Percentiles rank a stretch among this genome's conserved stretches.
phyloP scores from a whole-genome alignment of 148 eudicot genomes.

The Chenopodium quinoa region DNA sequence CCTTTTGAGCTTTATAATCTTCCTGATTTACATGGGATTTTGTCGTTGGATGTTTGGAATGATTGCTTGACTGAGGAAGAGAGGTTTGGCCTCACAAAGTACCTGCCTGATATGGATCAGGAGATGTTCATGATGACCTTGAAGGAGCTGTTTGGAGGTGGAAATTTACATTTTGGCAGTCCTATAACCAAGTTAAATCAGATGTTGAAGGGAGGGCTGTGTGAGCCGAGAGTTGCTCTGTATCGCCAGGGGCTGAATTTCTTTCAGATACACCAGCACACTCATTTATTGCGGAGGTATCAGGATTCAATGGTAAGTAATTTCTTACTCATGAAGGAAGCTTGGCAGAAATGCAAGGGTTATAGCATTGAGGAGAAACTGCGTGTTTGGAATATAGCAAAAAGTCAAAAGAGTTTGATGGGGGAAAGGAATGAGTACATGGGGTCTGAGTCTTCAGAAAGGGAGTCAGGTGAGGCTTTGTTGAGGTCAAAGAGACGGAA shows the following conservation, averaged over 20 bases:
- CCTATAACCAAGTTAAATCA: conserved; percentile 61
- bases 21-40: conserved; percentile 54
- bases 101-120: conserved; percentile 94
- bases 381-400: conserved; percentile 68
- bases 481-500: conserved; percentile 56
- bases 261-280: conserved; percentile 72
- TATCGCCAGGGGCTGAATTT: conserved; percentile 77
- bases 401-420: conserved; percentile 76
- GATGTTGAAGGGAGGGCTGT: conserved; percentile 90
- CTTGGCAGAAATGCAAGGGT: conserved; percentile 78
- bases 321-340: conserved; percentile 70
- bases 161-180: conserved; percentile 77
- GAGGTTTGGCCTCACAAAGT: conserved; percentile 64
- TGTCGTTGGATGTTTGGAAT: conserved; percentile 94
- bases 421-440: conserved; percentile 64
- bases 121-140: conserved; percentile 67
- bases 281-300: conserved; percentile 66
- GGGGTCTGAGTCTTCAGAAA: conserved; percentile 67
- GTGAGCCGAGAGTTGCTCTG: conserved; percentile 91
- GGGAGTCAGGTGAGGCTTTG: conserved; percentile 50
- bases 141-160: conserved; percentile 83
- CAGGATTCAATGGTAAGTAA: conserved; percentile 71
- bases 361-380: conserved; percentile 93
- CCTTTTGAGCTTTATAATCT: conserved; percentile 88
- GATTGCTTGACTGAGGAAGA: conserved; percentile 86